These are phyloP conservation scores for Beauveria asiatica DNA, from an alignment of 2,329 filamentous ascomycete species.

Conservation along the genomic window DNA sequence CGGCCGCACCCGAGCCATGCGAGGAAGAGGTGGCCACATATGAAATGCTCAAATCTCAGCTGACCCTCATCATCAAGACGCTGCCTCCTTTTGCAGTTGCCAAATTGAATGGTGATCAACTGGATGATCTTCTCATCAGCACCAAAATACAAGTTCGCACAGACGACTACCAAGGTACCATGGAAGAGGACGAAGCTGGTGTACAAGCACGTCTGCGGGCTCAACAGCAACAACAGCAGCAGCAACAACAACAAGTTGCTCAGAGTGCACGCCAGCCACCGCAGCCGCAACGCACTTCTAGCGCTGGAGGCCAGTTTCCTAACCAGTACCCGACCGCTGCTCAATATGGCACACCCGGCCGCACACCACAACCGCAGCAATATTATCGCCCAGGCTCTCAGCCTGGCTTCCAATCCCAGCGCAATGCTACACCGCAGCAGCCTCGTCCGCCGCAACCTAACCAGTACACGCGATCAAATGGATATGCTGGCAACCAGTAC, in stretches of 20 bases:
- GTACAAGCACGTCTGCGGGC: constrained; percentile 41
- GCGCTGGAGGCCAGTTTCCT: constrained; percentile 32
- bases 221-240: constrained; percentile 23
- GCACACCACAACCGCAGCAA: constrained; percentile 37
- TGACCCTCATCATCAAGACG: constrained; percentile 63
- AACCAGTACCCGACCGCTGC: constrained; percentile 33
- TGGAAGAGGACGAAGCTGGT: constrained; percentile 73
- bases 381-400: constrained; percentile 20
- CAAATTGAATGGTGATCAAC: constrained; percentile 75
- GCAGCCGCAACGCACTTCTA: constrained; percentile 31
- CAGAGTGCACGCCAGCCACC: constrained; percentile 25
- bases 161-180: constrained; percentile 65
- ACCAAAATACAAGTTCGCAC: constrained; percentile 66
- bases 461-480: constrained; percentile 42
- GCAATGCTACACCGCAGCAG: constrained; percentile 22
- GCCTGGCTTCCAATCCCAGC: constrained; percentile 25
- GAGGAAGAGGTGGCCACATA: constrained; percentile 56
- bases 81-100: constrained; percentile 80
- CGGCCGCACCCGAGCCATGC: constrained; percentile 59
- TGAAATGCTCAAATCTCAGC: constrained; percentile 64
- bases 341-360: constrained; percentile 40
- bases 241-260: constrained; percentile 21
- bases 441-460: constrained; percentile 34
- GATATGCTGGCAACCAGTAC: constrained; percentile 35
- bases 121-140: constrained; percentile 76